phyloP scores from a whole-genome alignment of 2,329 filamentous ascomycete species.

The Calonectria fujianensis region DNA sequence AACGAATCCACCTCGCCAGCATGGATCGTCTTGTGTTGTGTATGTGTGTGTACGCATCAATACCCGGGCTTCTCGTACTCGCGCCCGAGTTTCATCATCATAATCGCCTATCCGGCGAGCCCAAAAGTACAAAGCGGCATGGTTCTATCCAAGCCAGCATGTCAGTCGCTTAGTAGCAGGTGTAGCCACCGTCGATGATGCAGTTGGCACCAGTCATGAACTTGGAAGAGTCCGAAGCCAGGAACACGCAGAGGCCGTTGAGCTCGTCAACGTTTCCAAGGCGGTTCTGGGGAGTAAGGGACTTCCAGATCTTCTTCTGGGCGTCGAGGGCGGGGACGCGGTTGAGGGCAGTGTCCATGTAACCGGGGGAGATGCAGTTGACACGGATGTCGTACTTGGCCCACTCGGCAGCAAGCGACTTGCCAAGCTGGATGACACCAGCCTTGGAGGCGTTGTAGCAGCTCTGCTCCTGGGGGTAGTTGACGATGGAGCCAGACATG shows the following conservation, averaged over 20 bases:
- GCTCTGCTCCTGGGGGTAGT: constrained; percentile 89
- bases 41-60: constrained; percentile 28
- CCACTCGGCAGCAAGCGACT: constrained; percentile 90
- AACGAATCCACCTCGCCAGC: constrained; percentile 22
- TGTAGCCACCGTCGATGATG: constrained; percentile 83
- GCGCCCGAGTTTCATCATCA: constrained; percentile 11
- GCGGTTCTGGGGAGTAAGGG: constrained; percentile 82
- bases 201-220: constrained; percentile 88
- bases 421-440: constrained; percentile 85
- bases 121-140: constrained; percentile 17
- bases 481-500: constrained; percentile 90
- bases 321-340: constrained; percentile 85
- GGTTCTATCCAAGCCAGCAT: constrained; percentile 21
- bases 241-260: constrained; percentile 85
- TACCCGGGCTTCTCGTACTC: neutral
- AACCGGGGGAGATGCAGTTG: constrained; percentile 89
- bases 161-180: constrained; percentile 70
- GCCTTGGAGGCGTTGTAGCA: constrained; percentile 92
- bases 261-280: constrained; percentile 84
- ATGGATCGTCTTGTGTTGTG: constrained; percentile 8
- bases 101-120: constrained; percentile 18
- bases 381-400: constrained; percentile 87
- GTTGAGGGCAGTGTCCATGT: constrained; percentile 91
- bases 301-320: constrained; percentile 88
- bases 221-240: constrained; percentile 81